Percentiles rank a stretch among this genome's conserved stretches.
These are phyloP conservation scores for Malus hybrid DNA, from an alignment of 331 rosid genomes.

Conservation along the genomic window DNA sequence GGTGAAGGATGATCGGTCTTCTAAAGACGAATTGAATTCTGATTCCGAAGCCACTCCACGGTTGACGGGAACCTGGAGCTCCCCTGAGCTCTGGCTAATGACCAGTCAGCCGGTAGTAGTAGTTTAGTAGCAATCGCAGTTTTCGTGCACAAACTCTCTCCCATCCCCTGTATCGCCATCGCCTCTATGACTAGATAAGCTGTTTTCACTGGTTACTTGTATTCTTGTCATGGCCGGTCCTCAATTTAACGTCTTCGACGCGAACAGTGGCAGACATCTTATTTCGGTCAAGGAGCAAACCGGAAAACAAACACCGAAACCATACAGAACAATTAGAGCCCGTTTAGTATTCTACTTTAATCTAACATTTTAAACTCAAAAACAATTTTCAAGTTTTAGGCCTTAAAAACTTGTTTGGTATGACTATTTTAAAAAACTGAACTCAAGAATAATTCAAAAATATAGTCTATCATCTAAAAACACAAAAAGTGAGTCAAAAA, in stretches of 20 bases:
- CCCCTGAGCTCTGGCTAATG: conserved; percentile 2
- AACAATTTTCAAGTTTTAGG: no score
- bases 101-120: conserved; percentile 10
- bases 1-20: not conserved
- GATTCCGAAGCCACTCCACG: not conserved
- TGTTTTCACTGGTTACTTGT: no score
- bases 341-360: no score
- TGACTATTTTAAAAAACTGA: no score
- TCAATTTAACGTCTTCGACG: not conserved
- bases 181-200: no score
- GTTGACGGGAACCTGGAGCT: conserved; percentile 18
- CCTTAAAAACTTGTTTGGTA: no score
- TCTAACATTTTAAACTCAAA: no score
- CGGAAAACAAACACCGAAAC: no score
- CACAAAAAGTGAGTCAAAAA: no score
- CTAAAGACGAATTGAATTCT: not conserved
- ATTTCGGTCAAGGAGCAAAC: not conserved
- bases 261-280: no score
- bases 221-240: not conserved
- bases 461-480: no score
- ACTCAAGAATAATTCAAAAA: no score
- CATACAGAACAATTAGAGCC: not conserved
- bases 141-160: not conserved
- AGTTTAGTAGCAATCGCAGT: not conserved
- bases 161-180: not conserved